Conservation (phyloP, 23 red algal species). For the Gracilaria domingensis region DNA sequence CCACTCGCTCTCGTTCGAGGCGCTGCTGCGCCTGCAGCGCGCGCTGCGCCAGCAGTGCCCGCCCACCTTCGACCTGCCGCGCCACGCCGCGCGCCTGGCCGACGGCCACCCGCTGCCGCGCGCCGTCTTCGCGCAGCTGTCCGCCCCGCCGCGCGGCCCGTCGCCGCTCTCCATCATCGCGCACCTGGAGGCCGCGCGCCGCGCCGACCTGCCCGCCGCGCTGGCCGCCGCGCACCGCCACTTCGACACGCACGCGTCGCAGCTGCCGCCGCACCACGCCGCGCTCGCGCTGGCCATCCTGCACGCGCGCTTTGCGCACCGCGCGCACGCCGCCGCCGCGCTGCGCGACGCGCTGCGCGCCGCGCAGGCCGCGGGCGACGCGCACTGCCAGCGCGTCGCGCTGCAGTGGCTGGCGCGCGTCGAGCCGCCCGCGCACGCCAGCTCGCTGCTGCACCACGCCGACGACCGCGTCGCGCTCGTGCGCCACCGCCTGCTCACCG, state of each 20-base stretch:
- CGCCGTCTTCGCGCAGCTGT: neutral
- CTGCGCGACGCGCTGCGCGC: conserved; percentile 58
- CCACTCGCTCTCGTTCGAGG: conserved; percentile 54
- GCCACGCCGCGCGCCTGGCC: neutral
- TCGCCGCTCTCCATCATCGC: neutral
- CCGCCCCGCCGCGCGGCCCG: neutral
- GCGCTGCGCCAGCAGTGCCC: neutral
- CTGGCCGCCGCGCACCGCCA: conserved; percentile 42
- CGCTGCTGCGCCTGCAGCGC: neutral
- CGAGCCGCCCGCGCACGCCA: neutral
- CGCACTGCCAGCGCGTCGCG: conserved; percentile 6
- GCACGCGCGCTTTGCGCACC: conserved; percentile 53
- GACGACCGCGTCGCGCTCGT: conserved; percentile 30
- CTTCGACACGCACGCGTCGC: conserved; percentile 56
- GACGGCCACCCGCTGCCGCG: neutral
- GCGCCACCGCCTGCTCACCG: conserved; percentile 23
- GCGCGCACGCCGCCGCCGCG: conserved; percentile 33
- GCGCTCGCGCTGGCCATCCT: conserved; percentile 46
- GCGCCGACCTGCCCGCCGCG: conserved; percentile 17
- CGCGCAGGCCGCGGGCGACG: conserved; percentile 53
- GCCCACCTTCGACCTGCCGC: neutral
- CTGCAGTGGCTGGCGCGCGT: conserved; percentile 58
- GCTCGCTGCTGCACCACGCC: conserved; percentile 36
- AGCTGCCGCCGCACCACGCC: conserved; percentile 49
- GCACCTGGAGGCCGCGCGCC: conserved; percentile 55